Base-by-base conservation (phyloP, 192 early-diverging fungal species). In the Rhizophagus prolifer region DNA sequence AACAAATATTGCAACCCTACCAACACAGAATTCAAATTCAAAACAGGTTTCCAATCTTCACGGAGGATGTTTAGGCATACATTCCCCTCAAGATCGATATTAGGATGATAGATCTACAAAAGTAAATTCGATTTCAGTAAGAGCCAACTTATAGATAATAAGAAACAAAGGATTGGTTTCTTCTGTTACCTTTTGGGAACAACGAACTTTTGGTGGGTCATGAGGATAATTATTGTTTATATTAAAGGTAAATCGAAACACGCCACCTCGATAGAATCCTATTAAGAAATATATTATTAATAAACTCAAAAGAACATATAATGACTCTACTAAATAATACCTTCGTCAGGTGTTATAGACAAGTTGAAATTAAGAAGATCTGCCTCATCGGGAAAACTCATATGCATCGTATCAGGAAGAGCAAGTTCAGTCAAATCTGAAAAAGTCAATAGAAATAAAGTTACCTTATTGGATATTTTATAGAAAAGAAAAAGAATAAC, bases 31-130 rank as follows among this genome's bases (percentile, higher is more conserved):
- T 95, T 92, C 67, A 99, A 87, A 79, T 93, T 96, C 67, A 98
- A 87, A n/a, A 97, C 97, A 4, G 97, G 97, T 79, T 96, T 97
- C 97, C 97, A 99, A 83, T 99, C 96, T 81, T 99, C 96, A 74
- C 97, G 91, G 77, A 99, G 85, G 75, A 99, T 95, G 82, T 98
- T 98, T 34, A 99, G 85, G 78, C 97, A 99, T 44, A 99, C 93
- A 60, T 98, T 96, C 59, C 97, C 97, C 66, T 96, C 94, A 9
- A 95, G 85, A 78, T 99, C 95, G 81, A 99, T 97, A 82, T 99
- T 99, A 13, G 97, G 97, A 82, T 99, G 97, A 83, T 95, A 99
- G 66, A 98, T 96, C 85, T 92, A 85, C 14, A 38, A 38, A 16
- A 50, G 14, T 54, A 6, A 54, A 54, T 21, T 54, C 61, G 0